These are phyloP conservation scores for Collariella sp. DNA, from an alignment of 495 filamentous ascomycete genomes.

Conservation along the genomic window DNA sequence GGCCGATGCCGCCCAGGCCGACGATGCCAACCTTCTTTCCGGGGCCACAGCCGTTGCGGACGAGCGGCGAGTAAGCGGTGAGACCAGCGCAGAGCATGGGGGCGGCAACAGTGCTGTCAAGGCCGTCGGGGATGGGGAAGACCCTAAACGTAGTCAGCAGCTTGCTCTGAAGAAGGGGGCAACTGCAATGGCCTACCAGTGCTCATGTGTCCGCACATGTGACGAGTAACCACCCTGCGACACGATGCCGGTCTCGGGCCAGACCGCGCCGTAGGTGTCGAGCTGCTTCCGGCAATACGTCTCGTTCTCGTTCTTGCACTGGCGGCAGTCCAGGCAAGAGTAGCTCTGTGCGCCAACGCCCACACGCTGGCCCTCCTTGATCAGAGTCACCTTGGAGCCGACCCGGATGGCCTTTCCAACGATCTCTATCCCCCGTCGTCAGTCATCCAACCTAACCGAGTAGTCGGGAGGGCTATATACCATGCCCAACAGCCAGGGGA, in stretches of 20 bases:
- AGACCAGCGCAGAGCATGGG: constrained; percentile 88
- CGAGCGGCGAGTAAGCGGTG: constrained; percentile 70
- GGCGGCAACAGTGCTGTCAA: constrained; percentile 58
- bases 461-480: constrained; percentile 17
- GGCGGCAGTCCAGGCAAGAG: constrained; percentile 46
- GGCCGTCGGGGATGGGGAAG: constrained; percentile 71
- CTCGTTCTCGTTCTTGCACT: constrained; percentile 53
- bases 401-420: constrained; percentile 45
- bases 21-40: constrained; percentile 80
- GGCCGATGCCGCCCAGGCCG: constrained; percentile 61
- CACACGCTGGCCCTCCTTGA: constrained; percentile 48
- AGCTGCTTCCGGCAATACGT: constrained; percentile 48
- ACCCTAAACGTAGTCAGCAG: constrained; percentile 29
- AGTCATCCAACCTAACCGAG: background rate
- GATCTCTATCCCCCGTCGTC: constrained; percentile 31
- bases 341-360: constrained; percentile 50
- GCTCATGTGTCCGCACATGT: constrained; percentile 47
- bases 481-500: constrained; percentile 47
- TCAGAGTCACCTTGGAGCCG: constrained; percentile 47
- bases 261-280: constrained; percentile 49
- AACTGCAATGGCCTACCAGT: constrained; percentile 31
- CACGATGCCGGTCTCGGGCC: constrained; percentile 45
- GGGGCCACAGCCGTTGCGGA: constrained; percentile 61
- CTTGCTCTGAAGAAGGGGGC: background rate
- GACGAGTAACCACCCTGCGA: constrained; percentile 48